These are phyloP conservation scores for Trichoderma afroharzianum DNA, from an alignment of 2,329 filamentous ascomycete genomes.

Conservation along the genomic window DNA sequence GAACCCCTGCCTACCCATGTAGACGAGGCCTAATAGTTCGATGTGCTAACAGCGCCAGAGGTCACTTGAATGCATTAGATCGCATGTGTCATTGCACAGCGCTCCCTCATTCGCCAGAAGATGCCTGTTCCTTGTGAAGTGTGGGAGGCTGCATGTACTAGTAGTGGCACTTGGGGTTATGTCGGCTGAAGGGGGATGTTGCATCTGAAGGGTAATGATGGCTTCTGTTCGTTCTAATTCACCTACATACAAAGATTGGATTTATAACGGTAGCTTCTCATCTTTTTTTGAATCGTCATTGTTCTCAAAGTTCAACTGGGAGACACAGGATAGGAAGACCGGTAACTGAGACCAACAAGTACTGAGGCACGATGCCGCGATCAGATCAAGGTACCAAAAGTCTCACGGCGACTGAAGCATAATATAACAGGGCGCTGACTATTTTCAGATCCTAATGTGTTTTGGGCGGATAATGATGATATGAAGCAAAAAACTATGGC, in stretches of 20 bases:
- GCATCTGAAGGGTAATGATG: not conserved
- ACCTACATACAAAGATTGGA: not conserved
- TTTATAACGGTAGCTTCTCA: not conserved
- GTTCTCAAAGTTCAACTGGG: not conserved
- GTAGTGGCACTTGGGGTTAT: not conserved
- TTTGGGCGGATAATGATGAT: not conserved
- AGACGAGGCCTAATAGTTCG: not conserved
- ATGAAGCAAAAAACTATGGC: not conserved
- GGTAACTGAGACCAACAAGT: not conserved
- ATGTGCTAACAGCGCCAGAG: not conserved
- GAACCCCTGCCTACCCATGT: not conserved
- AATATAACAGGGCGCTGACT: not conserved
- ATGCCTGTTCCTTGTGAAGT: not conserved
- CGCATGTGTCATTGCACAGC: not conserved
- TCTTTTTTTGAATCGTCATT: not conserved
- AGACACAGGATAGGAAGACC: not conserved
- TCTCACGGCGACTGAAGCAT: not conserved
- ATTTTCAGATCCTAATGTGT: not conserved
- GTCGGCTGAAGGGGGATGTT: not conserved
- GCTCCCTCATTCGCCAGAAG: not conserved
- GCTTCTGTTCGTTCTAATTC: not conserved
- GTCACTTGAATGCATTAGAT: not conserved
- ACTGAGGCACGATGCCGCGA: not conserved
- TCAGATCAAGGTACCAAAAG: not conserved
- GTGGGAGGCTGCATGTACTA: not conserved